phyloP scores from a whole-genome alignment of 768 basidiomycete genomes.

The Hypholoma sublateritium region DNA sequence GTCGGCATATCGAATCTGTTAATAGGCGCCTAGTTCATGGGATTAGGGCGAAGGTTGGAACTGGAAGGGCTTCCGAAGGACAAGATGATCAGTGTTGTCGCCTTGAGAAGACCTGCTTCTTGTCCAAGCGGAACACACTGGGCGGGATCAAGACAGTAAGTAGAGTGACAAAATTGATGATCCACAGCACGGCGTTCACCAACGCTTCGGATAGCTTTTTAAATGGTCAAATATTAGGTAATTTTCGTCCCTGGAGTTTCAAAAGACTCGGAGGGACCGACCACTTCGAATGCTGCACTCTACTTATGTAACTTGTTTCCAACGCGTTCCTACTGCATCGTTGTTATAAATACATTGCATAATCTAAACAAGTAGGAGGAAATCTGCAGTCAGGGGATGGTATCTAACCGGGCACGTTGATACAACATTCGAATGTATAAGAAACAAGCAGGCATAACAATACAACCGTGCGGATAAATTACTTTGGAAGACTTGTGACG shows the following conservation, averaged over 20 bases:
- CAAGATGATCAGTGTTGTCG: not conserved
- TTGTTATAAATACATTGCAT: no score
- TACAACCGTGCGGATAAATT: not conserved
- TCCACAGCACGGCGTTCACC: not conserved
- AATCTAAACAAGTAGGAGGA: no score
- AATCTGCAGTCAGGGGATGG: no score
- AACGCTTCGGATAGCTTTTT: no score
- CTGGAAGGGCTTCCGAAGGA: not conserved
- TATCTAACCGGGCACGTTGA: no score
- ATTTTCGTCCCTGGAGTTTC: not conserved
- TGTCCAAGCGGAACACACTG: no score
- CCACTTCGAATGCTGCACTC: no score
- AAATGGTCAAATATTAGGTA: not conserved
- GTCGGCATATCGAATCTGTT: constrained; percentile 15
- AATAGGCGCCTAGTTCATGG: constrained; percentile 16
- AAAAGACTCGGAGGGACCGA: no score
- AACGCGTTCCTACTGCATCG: no score
- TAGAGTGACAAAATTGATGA: not conserved
- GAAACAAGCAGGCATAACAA: no score
- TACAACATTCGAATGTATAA: no score
- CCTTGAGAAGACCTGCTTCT: constrained; percentile 7
- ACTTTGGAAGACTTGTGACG: not conserved
- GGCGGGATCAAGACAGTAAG: not conserved
- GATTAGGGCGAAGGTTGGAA: not conserved
- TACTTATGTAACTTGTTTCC: no score